Conservation (phyloP, 2,329 filamentous ascomycete genomes). For the Colletotrichum theobromicola region DNA sequence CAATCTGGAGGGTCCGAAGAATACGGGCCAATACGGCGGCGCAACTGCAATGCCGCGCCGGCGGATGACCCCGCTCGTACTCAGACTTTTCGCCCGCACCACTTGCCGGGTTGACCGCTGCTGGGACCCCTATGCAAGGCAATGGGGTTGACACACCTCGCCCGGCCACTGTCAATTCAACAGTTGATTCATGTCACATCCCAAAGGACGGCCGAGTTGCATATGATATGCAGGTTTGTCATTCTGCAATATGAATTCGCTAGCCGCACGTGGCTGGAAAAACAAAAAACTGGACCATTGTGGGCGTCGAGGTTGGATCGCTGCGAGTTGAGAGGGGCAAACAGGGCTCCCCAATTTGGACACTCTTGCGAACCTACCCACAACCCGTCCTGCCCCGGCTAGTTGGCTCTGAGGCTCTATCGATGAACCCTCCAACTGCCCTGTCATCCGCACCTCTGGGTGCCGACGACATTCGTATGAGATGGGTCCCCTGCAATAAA, state of each 20-base stretch:
- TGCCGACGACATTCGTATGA: neutral
- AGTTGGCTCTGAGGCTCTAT: conserved; percentile 10
- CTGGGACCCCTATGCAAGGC: neutral
- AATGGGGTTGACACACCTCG: neutral
- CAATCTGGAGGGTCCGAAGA: neutral
- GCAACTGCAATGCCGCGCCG: neutral
- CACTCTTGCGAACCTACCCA: conserved; percentile 18
- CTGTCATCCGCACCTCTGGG: conserved; percentile 3
- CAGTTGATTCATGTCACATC: neutral
- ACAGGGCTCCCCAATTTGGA: conserved; percentile 4
- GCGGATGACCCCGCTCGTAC: conserved; percentile 1
- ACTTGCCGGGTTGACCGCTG: neutral
- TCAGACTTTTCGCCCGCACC: neutral
- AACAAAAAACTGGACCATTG: neutral
- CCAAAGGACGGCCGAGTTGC: neutral
- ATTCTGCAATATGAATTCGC: neutral
- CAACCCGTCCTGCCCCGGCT: neutral
- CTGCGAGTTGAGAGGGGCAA: neutral
- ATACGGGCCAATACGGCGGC: neutral
- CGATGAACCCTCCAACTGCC: neutral
- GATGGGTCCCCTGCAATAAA: conserved; percentile 11
- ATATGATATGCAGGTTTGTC: neutral
- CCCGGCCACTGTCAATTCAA: neutral
- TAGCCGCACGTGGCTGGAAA: neutral
- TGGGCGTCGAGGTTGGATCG: neutral